Evolutionary conservation across 75 land plant genomes (phyloP).

Genomic region (Selaginella moellendorffii): DNA sequence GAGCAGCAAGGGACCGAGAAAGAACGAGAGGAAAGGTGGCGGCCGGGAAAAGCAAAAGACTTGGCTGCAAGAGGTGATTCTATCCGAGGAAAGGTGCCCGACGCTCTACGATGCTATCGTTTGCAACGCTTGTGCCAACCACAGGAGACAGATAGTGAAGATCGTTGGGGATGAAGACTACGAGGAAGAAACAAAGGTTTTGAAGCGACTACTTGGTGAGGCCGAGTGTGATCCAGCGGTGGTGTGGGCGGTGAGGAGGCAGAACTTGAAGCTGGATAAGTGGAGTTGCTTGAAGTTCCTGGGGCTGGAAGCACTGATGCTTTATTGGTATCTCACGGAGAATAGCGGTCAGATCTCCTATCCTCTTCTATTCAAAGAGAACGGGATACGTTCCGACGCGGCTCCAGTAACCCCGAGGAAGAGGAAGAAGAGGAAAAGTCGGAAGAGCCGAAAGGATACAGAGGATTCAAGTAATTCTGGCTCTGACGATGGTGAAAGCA

Average conservation of each 20-base stretch:
- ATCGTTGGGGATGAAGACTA: slow-evolving; percentile 46
- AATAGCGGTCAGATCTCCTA: not conserved
- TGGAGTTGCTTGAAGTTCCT: not conserved
- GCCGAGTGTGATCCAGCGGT: slow-evolving; percentile 4
- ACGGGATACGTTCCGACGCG: not conserved
- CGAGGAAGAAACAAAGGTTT: slow-evolving; percentile 27
- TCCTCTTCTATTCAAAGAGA: not conserved
- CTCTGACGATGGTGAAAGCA: not conserved
- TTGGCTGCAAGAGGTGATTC: slow-evolving; percentile 42
- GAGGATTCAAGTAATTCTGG: not conserved
- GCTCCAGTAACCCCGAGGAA: not conserved
- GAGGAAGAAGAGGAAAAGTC: not conserved
- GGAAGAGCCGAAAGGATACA: not conserved
- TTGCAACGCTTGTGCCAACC: slow-evolving; percentile 43
- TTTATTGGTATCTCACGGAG: not conserved
- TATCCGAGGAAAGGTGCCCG: slow-evolving; percentile 15
- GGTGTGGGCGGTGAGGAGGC: not conserved
- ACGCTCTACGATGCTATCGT: slow-evolving; percentile 44
- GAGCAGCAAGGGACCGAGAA: not conserved
- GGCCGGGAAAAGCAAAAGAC: slow-evolving; percentile 8
- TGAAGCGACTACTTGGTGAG: slow-evolving; percentile 21
- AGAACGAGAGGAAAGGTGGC: slow-evolving; percentile 6
- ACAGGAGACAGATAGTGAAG: slow-evolving; percentile 51
- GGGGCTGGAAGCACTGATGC: not conserved
- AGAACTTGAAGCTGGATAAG: slow-evolving; percentile 31